Evolutionary conservation across 1,284 basidiomycete species (phyloP), one percentile per base, ranked within the genome.

Genomic region (Melanopsichium pennsylvanicum): DNA sequence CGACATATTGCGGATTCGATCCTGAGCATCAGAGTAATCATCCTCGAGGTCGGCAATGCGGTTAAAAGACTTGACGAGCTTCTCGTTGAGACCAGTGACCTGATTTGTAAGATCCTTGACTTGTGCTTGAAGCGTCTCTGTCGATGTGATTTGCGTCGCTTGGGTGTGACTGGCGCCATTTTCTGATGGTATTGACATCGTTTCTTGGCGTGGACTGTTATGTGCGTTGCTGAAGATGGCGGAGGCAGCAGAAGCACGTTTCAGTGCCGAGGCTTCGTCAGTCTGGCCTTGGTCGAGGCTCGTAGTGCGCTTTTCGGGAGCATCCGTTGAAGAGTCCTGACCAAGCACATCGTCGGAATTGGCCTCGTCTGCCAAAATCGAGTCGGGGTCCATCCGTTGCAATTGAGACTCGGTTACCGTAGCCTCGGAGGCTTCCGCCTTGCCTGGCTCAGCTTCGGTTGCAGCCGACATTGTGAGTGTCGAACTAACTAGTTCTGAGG

Each of bases 1-100:
- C 29, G 75, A 69, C 46, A 70, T 61, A 32, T 35, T 48, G 51
- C 93, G 84, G 9, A 90, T 89, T 4, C 88, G 86, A 1, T 93
- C 85, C 76, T 92, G 89, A 11, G 78, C 74, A 34, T 89, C 85
- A 72, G 93, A 90, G 13, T 96, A 82, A 63, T 92, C 87, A 80
- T 97, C 95, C 82, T 98, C 95, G 52, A 98, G 86, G 83, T 93
- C 89, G 11, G 93, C 93, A 35, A 95, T 88, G 39, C 91, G 87
- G 78, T 94, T 91, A 82, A 97, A 96, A 2, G 91, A 92, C 50
- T 87, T 85, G 60, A 98, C 92, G 40, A 98, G 89, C 82, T 98
- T 97, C 78, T 85, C 84, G 81, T 97, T 97, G 66, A 97, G 88
- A 77, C 90, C 88, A 21, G 89, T 88, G 36, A 96, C 91, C 82